A percentile compares a stretch with the other conserved stretches of the same genome.
These are phyloP conservation scores for Arachis hypogaea DNA, from an alignment of 306 rosid species.

Conservation along the genomic window DNA sequence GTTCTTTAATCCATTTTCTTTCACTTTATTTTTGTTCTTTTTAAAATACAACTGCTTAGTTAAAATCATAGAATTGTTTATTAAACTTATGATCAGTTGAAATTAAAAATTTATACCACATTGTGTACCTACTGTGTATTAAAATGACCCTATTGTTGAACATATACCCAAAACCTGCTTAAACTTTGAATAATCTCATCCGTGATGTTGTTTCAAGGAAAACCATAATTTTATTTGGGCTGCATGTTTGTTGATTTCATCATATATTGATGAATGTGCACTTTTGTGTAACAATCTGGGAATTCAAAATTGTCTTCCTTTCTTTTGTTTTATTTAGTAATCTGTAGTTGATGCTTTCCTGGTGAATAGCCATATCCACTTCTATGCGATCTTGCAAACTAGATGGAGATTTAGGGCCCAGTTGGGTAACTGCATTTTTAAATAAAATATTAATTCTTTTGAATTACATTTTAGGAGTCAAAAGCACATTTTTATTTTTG, in stretches of 20 bases:
- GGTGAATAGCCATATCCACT: conserved; percentile 1
- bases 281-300: conserved; percentile 23
- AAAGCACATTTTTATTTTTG: too few species aligned
- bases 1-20: conserved; percentile 46
- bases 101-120: conserved; percentile 2
- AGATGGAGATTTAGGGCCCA: neutral
- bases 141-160: conserved; percentile 20
- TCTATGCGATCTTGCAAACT: conserved; percentile 1
- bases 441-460: too few species aligned
- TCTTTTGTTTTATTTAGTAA: conserved; percentile 4
- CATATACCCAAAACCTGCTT: conserved; percentile 9
- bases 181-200: conserved; percentile 23
- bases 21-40: neutral
- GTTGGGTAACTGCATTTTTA: too few species aligned
- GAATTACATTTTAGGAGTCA: too few species aligned
- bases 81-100: conserved; percentile 13
- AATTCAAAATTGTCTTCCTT: conserved; percentile 22
- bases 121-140: neutral
- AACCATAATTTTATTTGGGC: conserved; percentile 16
- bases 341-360: conserved; percentile 24
- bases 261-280: neutral
- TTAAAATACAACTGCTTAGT: neutral
- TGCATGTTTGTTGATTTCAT: conserved; percentile 14
- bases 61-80: conserved; percentile 8
- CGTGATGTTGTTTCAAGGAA: conserved; percentile 17